Base-by-base conservation (phyloP, 2,329 filamentous ascomycete genomes). In the Penicillium sp. region DNA sequence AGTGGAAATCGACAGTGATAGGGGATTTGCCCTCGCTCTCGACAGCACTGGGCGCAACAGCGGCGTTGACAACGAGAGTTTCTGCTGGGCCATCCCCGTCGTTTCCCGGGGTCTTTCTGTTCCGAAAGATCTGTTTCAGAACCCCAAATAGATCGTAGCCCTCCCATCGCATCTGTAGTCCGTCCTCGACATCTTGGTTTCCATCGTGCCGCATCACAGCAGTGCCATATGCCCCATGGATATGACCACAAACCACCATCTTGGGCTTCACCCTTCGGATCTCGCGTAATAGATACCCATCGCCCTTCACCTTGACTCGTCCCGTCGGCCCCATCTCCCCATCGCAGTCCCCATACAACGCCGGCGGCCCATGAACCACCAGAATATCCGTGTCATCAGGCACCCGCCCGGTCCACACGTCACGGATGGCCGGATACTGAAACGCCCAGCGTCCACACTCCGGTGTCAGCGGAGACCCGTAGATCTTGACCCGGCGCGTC, bases 401-500 rank as follows among this genome's bases (percentile, higher is more conserved):
- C 2, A 93, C 72, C 4, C 74, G 80, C 41, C 76, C 76, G 4
- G 72, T 67, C 86, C 86, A 93, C 0, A 82, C 78, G 53, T 87
- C 77, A 4, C 71, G 59, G 15, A 70, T 69, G 16, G 75, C 66
- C 4, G 73, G 68, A 54, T 93, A 90, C 62, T 91, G 86, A 52
- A 91, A 91, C 0, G 78, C 87, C 70, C 84, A 83, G 13, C 82
- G 77, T 3, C 86, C 86, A 57, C 85, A 84, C 28, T 72, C 69
- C 1, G 86, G 85, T 45, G 93, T 81, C 48, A 84, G 80, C 1
- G 87, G 86, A 1, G 81, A 82, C 4, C 89, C 88, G 62, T 86
- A 94, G 36, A 95, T 67, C 32, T 74, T 79, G 36, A 91, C 60
- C 23, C 65, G 70, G 26, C 83, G 74, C 11, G 4, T 27, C 25